Evolutionary conservation across 257 asterid genomes (phyloP).

Genomic region (Scutellaria galericulata): DNA sequence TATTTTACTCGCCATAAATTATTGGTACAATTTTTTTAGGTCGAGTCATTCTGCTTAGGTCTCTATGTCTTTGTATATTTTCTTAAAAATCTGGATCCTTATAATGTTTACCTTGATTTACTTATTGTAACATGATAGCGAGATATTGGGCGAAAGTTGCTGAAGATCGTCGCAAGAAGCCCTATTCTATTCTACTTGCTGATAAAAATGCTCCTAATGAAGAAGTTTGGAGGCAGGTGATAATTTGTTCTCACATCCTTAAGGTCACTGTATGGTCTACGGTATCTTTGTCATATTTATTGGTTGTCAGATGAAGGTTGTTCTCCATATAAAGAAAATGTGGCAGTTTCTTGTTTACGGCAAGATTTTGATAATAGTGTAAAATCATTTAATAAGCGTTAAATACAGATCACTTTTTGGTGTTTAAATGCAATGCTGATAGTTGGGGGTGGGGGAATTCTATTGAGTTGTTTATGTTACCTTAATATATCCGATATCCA

Average conservation of each 20-base stretch:
- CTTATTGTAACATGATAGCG: conserved; percentile 50
- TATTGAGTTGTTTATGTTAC: not conserved
- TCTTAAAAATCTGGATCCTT: conserved; percentile 3
- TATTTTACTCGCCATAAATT: not conserved
- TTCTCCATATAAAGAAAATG: conserved; percentile 18
- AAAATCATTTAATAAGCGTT: conserved; percentile 4
- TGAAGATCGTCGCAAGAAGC: conserved; percentile 78
- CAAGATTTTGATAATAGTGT: conserved; percentile 14
- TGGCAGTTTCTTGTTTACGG: conserved; percentile 21
- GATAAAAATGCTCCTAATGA: conserved; percentile 99
- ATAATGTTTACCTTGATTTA: conserved; percentile 18
- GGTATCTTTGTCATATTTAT: not conserved
- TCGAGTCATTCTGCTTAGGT: conserved; percentile 21
- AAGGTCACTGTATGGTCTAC: conserved; percentile 8
- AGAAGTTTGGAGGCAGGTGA: conserved; percentile 93
- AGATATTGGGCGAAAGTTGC: conserved; percentile 87
- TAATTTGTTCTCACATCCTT: conserved; percentile 26
- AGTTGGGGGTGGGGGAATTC: conserved; percentile 16
- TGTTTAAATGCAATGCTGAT: conserved; percentile 23
- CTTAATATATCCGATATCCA: conserved; percentile 18
- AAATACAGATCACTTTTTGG: conserved; percentile 13
- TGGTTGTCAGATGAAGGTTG: conserved; percentile 17
- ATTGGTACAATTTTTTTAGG: conserved; percentile 13
- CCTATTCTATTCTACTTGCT: conserved; percentile 86
- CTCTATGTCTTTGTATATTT: not conserved